Percentiles rank a stretch among this genome's conserved stretches.
Evolutionary conservation across 345 rosid species (phyloP).

Genomic region (Angophora floribunda): DNA sequence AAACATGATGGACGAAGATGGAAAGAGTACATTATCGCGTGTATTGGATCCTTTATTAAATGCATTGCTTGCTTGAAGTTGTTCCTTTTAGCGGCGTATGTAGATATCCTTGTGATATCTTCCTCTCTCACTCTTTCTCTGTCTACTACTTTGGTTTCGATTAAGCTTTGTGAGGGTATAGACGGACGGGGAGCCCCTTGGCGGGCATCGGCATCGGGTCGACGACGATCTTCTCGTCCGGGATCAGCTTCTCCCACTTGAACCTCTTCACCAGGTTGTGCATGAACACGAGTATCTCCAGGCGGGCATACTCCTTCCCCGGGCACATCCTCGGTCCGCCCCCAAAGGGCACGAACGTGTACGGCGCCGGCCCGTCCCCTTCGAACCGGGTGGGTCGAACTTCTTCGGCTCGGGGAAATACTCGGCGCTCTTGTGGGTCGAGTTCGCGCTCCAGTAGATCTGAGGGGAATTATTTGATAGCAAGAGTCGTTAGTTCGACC

Average conservation of each 20-base stretch:
- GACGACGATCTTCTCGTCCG: conserved; percentile 21
- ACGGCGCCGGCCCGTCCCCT: conserved; percentile 28
- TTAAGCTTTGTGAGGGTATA: conserved; percentile 8
- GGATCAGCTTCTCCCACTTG: conserved; percentile 25
- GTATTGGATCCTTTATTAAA: neutral
- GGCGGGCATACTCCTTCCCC: conserved; percentile 33
- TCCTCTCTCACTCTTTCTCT: neutral
- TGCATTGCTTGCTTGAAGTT: neutral
- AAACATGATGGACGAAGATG: neutral
- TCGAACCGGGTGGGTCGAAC: conserved; percentile 36
- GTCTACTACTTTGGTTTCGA: neutral
- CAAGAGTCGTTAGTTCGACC: neutral
- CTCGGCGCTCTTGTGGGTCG: conserved; percentile 22
- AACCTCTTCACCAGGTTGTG: conserved; percentile 31
- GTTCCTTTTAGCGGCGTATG: neutral
- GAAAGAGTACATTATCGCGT: neutral
- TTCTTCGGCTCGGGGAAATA: conserved; percentile 30
- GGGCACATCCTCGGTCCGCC: conserved; percentile 52
- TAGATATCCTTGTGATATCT: neutral
- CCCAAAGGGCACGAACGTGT: conserved; percentile 37
- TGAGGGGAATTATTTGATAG: neutral
- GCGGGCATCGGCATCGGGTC: conserved; percentile 33
- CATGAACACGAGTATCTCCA: conserved; percentile 36
- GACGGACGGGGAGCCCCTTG: conserved; percentile 31
- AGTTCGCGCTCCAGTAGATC: conserved; percentile 30